Evolutionary conservation across 106 monocot species (phyloP).

Genomic region (Allium fistulosum): DNA sequence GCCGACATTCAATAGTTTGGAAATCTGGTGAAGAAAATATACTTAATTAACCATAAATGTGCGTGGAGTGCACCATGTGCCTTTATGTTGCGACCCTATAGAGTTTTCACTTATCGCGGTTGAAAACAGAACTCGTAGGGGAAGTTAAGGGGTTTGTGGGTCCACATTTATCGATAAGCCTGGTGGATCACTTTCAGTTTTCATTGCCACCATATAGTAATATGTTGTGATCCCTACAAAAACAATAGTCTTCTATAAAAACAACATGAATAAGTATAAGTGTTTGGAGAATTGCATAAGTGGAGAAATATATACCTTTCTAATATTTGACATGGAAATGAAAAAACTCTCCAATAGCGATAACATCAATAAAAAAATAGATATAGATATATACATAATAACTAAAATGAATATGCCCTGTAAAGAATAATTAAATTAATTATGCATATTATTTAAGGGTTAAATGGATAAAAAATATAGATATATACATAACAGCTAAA

Average conservation of each 20-base stretch:
- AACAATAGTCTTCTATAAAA: too few relatives aligned
- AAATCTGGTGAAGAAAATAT: background rate
- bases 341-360: constrained; percentile 62
- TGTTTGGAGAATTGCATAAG: background rate
- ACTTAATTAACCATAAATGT: constrained; percentile 83
- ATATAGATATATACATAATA: too few relatives aligned
- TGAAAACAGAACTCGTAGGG: constrained; percentile 57
- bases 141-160: constrained; percentile 48
- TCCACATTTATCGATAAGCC: constrained; percentile 62
- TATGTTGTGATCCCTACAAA: constrained; percentile 21
- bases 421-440: too few relatives aligned
- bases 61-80: constrained; percentile 92
- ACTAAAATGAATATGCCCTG: too few relatives aligned
- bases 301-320: constrained; percentile 31
- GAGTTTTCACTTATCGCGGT: constrained; percentile 71
- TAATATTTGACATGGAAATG: constrained; percentile 61
- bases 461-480: too few relatives aligned
- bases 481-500: constrained; percentile 1
- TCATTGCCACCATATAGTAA: constrained; percentile 40
- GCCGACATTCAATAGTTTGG: too few relatives aligned
- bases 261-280: too few relatives aligned
- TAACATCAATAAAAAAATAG: background rate
- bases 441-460: too few relatives aligned
- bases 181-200: constrained; percentile 22
- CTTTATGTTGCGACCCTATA: constrained; percentile 72